These are phyloP conservation scores for Chaetoceros muelleri DNA, from an alignment of 108 stramenopile genomes.

Conservation along the genomic window DNA sequence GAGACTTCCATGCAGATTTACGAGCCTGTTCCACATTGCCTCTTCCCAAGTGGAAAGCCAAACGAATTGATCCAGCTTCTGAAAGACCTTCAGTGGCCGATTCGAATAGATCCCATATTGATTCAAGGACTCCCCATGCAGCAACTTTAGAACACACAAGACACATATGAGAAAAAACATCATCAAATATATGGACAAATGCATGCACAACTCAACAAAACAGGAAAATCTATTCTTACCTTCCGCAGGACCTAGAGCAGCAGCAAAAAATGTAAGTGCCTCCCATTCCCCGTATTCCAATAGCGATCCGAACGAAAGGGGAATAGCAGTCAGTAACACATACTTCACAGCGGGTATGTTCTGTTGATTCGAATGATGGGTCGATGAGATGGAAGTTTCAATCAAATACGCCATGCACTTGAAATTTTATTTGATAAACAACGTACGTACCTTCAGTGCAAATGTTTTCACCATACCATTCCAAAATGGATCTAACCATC, in stretches of 20 bases:
- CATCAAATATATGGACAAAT: background rate
- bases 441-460: too few relatives aligned
- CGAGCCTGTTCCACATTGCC: constrained; percentile 34
- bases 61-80: constrained; percentile 58
- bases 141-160: constrained; percentile 14
- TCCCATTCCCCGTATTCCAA: constrained; percentile 69
- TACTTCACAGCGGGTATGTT: constrained; percentile 23
- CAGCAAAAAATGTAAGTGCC: constrained; percentile 42
- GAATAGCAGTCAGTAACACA: constrained; percentile 31
- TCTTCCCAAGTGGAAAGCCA: constrained; percentile 46
- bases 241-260: constrained; percentile 57
- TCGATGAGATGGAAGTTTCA: too few relatives aligned
- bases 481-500: constrained; percentile 33
- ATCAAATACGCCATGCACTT: too few relatives aligned
- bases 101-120: constrained; percentile 57
- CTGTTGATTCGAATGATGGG: too few relatives aligned
- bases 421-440: too few relatives aligned
- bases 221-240: background rate
- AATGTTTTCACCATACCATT: constrained; percentile 21
- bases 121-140: constrained; percentile 44
- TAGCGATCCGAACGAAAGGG: constrained; percentile 46
- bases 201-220: too few relatives aligned
- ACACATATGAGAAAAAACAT: constrained; percentile 4
- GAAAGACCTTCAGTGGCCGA: constrained; percentile 65
- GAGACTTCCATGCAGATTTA: constrained; percentile 35